Percentiles rank a stretch among this genome's conserved stretches.
Evolutionary conservation across 1,284 basidiomycete genomes (phyloP).

Genomic region (Ustilago sp.): DNA sequence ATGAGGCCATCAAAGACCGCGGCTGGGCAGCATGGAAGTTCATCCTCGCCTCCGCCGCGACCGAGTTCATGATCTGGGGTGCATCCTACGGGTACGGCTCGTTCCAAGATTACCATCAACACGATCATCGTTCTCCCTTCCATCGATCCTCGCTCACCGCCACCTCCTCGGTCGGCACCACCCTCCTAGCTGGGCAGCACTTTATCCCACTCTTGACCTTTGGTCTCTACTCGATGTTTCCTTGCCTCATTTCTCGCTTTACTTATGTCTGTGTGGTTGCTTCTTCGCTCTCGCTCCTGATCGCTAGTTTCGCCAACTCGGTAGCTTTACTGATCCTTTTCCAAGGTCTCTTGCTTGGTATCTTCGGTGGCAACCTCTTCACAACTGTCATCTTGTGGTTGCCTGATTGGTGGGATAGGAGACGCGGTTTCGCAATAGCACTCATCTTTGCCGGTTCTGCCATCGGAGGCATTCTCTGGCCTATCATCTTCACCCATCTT

Average conservation of each 20-base stretch:
- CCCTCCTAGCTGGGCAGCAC: constrained; percentile 51
- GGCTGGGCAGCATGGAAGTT: constrained; percentile 48
- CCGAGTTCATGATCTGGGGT: constrained; percentile 58
- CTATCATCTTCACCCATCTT: constrained; percentile 46
- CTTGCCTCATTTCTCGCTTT: constrained; percentile 46
- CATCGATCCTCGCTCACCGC: constrained; percentile 42
- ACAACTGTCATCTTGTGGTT: constrained; percentile 56
- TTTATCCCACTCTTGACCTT: constrained; percentile 53
- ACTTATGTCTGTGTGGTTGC: constrained; percentile 33
- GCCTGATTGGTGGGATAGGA: constrained; percentile 56
- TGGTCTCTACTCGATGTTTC: constrained; percentile 49
- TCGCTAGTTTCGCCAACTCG: constrained; percentile 52
- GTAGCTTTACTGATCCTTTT: constrained; percentile 51
- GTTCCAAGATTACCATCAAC: constrained; percentile 64
- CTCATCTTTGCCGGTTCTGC: constrained; percentile 55
- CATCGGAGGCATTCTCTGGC: constrained; percentile 58
- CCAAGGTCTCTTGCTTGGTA: constrained; percentile 55
- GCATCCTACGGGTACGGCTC: constrained; percentile 59
- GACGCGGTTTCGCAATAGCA: constrained; percentile 53
- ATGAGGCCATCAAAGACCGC: constrained; percentile 21
- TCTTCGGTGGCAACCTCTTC: constrained; percentile 51
- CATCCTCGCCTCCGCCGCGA: constrained; percentile 32
- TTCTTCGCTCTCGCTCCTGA: constrained; percentile 42
- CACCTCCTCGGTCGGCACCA: constrained; percentile 54
- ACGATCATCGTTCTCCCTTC: constrained; percentile 49